A percentile compares a stretch with the other conserved stretches of the same genome.
Evolutionary conservation across 2,329 filamentous ascomycete genomes (phyloP).

Genomic region (Tolypocladium ophioglossoides): DNA sequence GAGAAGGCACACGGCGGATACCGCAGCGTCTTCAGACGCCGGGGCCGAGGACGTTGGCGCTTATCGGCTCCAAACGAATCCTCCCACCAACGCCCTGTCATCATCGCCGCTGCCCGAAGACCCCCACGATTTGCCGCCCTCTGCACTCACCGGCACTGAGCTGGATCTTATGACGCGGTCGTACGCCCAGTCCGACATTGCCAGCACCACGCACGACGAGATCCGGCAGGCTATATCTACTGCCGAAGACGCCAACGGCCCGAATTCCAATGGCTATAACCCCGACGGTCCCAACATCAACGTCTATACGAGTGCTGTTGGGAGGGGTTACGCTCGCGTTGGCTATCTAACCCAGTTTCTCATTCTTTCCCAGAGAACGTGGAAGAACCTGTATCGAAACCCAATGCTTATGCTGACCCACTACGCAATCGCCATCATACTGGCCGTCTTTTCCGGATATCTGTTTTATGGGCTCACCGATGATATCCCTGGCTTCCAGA

Average conservation of each 20-base stretch:
- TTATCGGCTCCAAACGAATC: conserved; percentile 39
- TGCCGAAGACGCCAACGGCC: conserved; percentile 57
- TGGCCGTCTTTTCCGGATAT: conserved; percentile 89
- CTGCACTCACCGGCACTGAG: conserved; percentile 57
- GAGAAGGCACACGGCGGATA: conserved; percentile 52
- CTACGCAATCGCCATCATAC: conserved; percentile 90
- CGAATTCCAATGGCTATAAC: conserved; percentile 42
- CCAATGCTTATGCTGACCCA: conserved; percentile 98
- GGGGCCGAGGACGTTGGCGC: conserved; percentile 39
- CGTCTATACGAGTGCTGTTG: conserved; percentile 46
- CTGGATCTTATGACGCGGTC: conserved; percentile 71
- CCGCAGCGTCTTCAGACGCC: conserved; percentile 50
- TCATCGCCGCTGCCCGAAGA: conserved; percentile 60
- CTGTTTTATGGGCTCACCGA: conserved; percentile 94
- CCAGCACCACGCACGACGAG: conserved; percentile 62
- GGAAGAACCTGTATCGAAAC: conserved; percentile 95
- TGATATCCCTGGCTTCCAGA: conserved; percentile 96
- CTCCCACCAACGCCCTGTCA: conserved; percentile 23
- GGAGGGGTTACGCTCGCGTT: conserved; percentile 74
- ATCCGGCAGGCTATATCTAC: conserved; percentile 58
- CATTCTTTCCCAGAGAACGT: conserved; percentile 83
- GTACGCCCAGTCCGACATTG: conserved; percentile 71
- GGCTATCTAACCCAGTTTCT: conserved; percentile 73
- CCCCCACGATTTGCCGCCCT: conserved; percentile 48
- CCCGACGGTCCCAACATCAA: conserved; percentile 36